Conservation (phyloP, 257 asterid species). For the Fraxinus americana region DNA sequence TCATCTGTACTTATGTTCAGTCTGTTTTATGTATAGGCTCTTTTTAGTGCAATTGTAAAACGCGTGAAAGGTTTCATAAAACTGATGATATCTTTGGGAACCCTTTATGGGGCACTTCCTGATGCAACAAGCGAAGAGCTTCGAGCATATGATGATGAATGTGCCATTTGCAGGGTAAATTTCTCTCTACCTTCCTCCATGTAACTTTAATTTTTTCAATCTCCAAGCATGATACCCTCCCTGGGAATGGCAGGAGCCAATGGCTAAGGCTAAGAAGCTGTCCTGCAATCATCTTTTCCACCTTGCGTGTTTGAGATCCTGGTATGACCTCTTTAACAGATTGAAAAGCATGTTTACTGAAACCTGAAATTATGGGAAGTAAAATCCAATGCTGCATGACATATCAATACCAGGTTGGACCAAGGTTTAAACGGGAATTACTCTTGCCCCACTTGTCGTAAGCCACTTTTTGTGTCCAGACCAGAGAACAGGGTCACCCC, state of each 20-base stretch:
- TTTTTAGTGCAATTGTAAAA: constrained; percentile 74
- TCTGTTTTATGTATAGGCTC: constrained; percentile 54
- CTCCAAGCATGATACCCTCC: constrained; percentile 24
- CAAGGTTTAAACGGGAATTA: constrained; percentile 60
- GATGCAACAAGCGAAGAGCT: constrained; percentile 87
- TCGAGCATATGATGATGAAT: constrained; percentile 81
- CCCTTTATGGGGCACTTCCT: constrained; percentile 93
- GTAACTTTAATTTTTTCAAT: background rate
- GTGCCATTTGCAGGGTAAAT: constrained; percentile 89
- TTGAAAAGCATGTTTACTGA: constrained; percentile 14
- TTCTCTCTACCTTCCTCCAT: background rate
- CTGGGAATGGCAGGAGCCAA: constrained; percentile 67
- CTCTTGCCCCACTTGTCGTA: constrained; percentile 96
- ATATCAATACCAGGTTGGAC: constrained; percentile 70
- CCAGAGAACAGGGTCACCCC: constrained; percentile 47
- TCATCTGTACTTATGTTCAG: constrained; percentile 22
- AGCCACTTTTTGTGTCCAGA: constrained; percentile 72
- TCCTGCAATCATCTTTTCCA: constrained; percentile 92
- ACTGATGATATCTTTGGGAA: constrained; percentile 73
- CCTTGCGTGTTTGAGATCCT: constrained; percentile 91
- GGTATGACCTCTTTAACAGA: constrained; percentile 44
- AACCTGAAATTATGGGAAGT: constrained; percentile 13
- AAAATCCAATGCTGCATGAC: constrained; percentile 16
- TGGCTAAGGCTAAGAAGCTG: constrained; percentile 94
- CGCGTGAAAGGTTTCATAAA: constrained; percentile 78